Base-by-base conservation (phyloP, 2,329 filamentous ascomycete species). In the Leptosphaerulina australis region DNA sequence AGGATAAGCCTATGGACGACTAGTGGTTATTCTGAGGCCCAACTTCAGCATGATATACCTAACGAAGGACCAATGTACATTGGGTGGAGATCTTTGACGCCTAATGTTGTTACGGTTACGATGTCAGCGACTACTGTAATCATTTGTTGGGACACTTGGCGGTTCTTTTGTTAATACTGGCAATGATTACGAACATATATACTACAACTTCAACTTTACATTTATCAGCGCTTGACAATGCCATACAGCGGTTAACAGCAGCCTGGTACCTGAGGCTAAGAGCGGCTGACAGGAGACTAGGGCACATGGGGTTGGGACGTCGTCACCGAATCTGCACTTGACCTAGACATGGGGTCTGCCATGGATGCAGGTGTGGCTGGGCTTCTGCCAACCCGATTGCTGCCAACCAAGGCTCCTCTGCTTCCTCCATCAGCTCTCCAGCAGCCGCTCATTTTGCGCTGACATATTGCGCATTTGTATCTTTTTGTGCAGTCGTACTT, bases 1-100 rank as follows among this genome's bases (percentile, higher is more conserved):
- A 84, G 64, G 88, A 91, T 70, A 86, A 83, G 73, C 85, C 88
- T n/a, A 90, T 91, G 86, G 86, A 90, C 74, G 86, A 90, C 73
- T 89, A 69, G 62, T 67, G 54, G 67, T 51, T 43, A 31, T 51
- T 51, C 31, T 51, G 22, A 51, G 33, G 41, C 30, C 39, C 24
- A 29, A 31, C 33, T 35, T 35, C n/a, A 26, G 41, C 34, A 44
- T 33, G n/a, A 30, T 44, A 26, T 38, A 30, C 29, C n/a, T 50
- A 22, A 51, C 26, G 48, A 51, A 38, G 41, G 41, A 46, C 15
- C 20, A 25, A 46, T 37, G 36, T 37, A 51, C 29, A 47, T 41
- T 39, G 40, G 53, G 44, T 35, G 36, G 50, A 38, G 31, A 34
- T 29, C n/a, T 43, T 46, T 51, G 48, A 51, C 44, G 48, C 48